Conservation (phyloP, 2,329 filamentous ascomycete species). For the Aspergillus versicolor region DNA sequence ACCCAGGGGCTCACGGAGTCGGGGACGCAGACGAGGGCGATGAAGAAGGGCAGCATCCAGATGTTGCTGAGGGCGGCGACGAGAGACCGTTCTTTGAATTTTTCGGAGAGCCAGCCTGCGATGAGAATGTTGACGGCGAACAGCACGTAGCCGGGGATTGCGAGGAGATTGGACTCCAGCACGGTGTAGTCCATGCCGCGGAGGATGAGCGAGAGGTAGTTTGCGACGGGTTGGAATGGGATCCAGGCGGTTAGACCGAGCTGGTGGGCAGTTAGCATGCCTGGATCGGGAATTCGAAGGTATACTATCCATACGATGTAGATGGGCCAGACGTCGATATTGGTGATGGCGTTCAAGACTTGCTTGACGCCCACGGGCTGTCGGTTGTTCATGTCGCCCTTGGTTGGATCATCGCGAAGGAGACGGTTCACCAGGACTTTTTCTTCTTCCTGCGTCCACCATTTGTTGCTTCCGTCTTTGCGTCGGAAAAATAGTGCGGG, state of each 20-base stretch:
- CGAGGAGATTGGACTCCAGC: conserved; percentile 52
- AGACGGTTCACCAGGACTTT: conserved; percentile 63
- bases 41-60: conserved; percentile 9
- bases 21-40: conserved; percentile 2
- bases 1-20: conserved; percentile 1
- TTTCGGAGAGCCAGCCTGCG: conserved; percentile 4
- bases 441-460: conserved; percentile 10
- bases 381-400: conserved; percentile 58
- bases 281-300: too few relatives aligned
- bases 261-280: neutral
- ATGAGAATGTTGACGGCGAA: conserved; percentile 1
- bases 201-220: conserved; percentile 34
- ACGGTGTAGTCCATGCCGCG: conserved; percentile 55
- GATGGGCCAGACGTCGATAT: conserved; percentile 56
- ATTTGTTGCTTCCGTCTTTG: conserved; percentile 6
- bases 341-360: conserved; percentile 47
- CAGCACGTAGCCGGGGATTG: conserved; percentile 1
- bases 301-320: conserved; percentile 32
- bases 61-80: conserved; percentile 7
- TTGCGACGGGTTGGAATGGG: conserved; percentile 24
- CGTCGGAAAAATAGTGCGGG: conserved; percentile 4
- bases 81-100: conserved; percentile 3
- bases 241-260: conserved; percentile 42
- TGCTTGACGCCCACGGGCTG: conserved; percentile 47
- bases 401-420: conserved; percentile 52